A percentile compares a stretch with the other conserved stretches of the same genome.
These are phyloP conservation scores for Ophiostoma ips DNA, from an alignment of 2,329 filamentous ascomycete genomes.

Conservation along the genomic window DNA sequence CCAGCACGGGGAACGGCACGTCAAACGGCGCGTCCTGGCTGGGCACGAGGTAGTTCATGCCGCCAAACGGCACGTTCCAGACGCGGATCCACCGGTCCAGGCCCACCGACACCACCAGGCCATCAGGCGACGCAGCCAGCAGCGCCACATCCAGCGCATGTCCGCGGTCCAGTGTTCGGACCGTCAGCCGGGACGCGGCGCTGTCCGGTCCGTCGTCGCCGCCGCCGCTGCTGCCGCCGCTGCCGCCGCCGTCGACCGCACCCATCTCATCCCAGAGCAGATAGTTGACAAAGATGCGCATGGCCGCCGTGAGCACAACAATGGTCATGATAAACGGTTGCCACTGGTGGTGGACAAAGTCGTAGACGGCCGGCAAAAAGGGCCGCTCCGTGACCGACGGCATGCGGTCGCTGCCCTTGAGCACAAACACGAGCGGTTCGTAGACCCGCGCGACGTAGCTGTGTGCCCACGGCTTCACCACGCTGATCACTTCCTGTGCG, in stretches of 20 bases:
- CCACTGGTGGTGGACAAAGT: conserved; percentile 50
- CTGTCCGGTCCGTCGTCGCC: background rate
- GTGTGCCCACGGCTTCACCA: conserved; percentile 56
- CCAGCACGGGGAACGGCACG: conserved; percentile 42
- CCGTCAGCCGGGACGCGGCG: conserved; percentile 36
- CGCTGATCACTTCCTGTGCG: conserved; percentile 60
- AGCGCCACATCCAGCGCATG: conserved; percentile 58
- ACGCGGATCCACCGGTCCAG: conserved; percentile 55
- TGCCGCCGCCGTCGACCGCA: conserved; percentile 28
- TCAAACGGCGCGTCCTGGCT: conserved; percentile 22
- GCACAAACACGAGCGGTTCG: conserved; percentile 59
- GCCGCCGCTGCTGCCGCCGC: no score
- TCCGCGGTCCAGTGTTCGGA: conserved; percentile 46
- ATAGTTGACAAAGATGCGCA: conserved; percentile 60
- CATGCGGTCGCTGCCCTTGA: conserved; percentile 53
- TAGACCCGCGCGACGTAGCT: conserved; percentile 63
- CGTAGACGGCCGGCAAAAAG: conserved; percentile 46
- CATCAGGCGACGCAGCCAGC: conserved; percentile 46
- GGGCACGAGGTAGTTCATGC: conserved; percentile 29
- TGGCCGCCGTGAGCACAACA: conserved; percentile 46
- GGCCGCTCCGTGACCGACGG: conserved; percentile 34
- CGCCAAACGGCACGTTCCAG: conserved; percentile 42
- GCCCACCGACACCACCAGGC: conserved; percentile 54
- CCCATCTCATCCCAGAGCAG: conserved; percentile 34
- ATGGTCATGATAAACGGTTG: conserved; percentile 48